Evolutionary conservation across 225 moss, liverwort and hornwort species (phyloP), one percentile per base, ranked within the genome.

Genomic region (Bryum argenteum): DNA sequence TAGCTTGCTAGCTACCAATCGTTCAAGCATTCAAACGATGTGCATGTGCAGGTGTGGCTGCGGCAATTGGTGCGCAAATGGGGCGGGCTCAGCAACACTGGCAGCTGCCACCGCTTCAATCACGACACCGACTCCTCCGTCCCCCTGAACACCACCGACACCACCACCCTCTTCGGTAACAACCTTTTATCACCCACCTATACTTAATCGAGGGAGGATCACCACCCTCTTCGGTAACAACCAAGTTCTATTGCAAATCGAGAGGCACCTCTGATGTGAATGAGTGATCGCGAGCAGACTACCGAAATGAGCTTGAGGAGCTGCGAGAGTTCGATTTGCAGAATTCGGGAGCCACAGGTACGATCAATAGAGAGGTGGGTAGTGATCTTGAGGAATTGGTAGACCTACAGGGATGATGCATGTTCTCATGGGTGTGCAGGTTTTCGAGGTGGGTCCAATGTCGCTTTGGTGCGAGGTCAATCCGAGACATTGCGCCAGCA

Each of bases 31-130:
- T n/a, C n/a, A 6, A 33, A 18, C 69, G 4, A 33, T 43, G 33
- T 60, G 16, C 6, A 16, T 5, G 12, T 77, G 71, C 81, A 81
- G 81, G 86, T 85, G 39, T 90, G 95, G 90, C 75, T 87, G 48
- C 85, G 82, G 64, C 92, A 89, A 81, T 79, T 92, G 75, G 79
- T 91, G 65, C 82, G 85, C 73, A 95, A 90, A 73, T 95, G 92
- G 92, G 78, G 80, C 63, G 68, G 72, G 62, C 77, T 89, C 67
- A 86, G 81, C 78, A 76, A 82, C 42, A 80, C 81, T 33, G 85
- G 89, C 72, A 82, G 84, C 71, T 86, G 88, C 60, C 17, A 58
- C 11, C 17, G 64, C 11, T 93, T 86, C 70, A 78, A 83, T 63
- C 77, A 70, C 22, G 92, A 92, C 75, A 10, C 48, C 21, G 37